phyloP scores from a whole-genome alignment of 257 asterid genomes.

The Salvia rosmarinus region DNA sequence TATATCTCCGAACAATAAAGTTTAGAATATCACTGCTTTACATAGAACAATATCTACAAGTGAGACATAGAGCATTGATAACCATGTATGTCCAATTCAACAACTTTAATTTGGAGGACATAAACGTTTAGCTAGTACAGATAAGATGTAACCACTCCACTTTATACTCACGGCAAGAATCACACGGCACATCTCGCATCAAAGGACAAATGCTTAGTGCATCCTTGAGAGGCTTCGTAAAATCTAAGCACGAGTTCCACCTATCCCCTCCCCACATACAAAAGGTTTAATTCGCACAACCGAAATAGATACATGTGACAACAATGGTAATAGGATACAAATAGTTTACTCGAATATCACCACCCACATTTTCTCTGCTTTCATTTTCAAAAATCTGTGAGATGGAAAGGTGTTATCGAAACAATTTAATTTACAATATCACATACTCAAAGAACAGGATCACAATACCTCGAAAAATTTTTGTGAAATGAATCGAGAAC shows the following conservation, averaged over 20 bases:
- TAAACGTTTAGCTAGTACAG: conserved; percentile 3
- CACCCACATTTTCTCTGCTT: conserved; percentile 49
- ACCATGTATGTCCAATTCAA: conserved; percentile 20
- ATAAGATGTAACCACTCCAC: conserved; percentile 24
- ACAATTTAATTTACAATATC: conserved; percentile 9
- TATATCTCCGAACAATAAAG: conserved; percentile 3
- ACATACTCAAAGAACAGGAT: conserved; percentile 23
- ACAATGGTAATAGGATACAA: conserved; percentile 25
- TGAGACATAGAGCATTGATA: too few relatives aligned
- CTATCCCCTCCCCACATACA: conserved; percentile 38
- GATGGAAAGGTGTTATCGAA: conserved; percentile 29
- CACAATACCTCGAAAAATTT: conserved; percentile 67
- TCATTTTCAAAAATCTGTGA: conserved; percentile 78
- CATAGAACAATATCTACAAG: neutral
- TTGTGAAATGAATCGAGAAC: conserved; percentile 87
- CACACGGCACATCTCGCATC: conserved; percentile 92
- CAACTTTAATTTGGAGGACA: conserved; percentile 9
- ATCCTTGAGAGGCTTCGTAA: conserved; percentile 88
- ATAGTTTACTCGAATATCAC: conserved; percentile 67
- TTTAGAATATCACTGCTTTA: neutral
- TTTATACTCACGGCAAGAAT: conserved; percentile 74
- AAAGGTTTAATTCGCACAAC: conserved; percentile 24
- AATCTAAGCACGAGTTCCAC: conserved; percentile 85
- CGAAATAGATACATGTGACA: conserved; percentile 25
- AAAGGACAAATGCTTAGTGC: conserved; percentile 75